phyloP scores from a whole-genome alignment of 805 yeast species.

The Candida vartiovaarae region DNA sequence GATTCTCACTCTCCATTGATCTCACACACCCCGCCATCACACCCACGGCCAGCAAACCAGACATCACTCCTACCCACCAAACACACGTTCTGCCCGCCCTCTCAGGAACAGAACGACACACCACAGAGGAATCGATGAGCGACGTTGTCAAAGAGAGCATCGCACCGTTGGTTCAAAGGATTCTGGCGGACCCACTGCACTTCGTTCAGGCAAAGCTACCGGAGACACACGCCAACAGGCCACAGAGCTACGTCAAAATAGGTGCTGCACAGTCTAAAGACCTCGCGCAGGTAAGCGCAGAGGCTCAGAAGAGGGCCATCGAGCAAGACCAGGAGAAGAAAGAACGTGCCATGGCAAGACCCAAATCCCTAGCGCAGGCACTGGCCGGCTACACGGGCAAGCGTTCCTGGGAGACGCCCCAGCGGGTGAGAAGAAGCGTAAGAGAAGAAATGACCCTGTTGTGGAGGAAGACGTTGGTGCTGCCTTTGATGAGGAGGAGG shows the following conservation, averaged over 20 bases:
- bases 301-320: background rate
- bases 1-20: no score
- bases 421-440: constrained; percentile 14
- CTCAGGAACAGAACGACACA: no score
- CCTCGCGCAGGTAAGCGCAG: background rate
- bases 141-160: constrained; percentile 26
- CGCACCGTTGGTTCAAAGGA: constrained; percentile 56
- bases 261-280: constrained; percentile 11
- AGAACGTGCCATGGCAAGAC: constrained; percentile 1
- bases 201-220: constrained; percentile 57
- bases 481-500: background rate
- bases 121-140: constrained; percentile 10
- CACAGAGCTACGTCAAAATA: constrained; percentile 39
- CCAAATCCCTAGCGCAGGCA: constrained; percentile 21
- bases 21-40: no score
- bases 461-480: constrained; percentile 6
- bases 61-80: no score
- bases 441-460: constrained; percentile 9
- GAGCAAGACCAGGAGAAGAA: background rate
- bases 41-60: no score
- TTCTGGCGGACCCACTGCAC: constrained; percentile 51
- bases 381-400: constrained; percentile 23
- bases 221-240: constrained; percentile 39
- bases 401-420: constrained; percentile 13
- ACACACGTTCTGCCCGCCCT: no score